These are phyloP conservation scores for Melastoma candidum DNA, from an alignment of 441 rosid genomes.

Conservation along the genomic window DNA sequence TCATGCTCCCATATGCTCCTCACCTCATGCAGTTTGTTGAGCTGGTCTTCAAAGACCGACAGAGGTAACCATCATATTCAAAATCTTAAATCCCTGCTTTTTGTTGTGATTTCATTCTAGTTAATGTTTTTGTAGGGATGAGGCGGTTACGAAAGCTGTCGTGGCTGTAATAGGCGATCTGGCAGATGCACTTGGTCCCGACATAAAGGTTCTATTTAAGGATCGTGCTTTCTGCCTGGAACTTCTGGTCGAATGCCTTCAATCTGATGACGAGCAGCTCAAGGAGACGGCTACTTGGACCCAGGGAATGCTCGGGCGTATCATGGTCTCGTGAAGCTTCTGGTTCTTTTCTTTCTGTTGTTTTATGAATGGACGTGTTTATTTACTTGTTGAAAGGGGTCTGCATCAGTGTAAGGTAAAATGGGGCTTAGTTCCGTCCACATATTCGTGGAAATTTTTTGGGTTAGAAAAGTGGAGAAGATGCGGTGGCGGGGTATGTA, in stretches of 20 bases:
- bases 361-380: background rate
- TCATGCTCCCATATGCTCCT: conserved; percentile 77
- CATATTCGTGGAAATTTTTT: too few species aligned
- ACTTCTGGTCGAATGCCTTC: conserved; percentile 65
- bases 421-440: too few species aligned
- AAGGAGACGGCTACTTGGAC: conserved; percentile 86
- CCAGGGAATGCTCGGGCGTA: conserved; percentile 75
- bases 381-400: background rate
- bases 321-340: conserved; percentile 43
- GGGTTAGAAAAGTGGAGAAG: too few species aligned
- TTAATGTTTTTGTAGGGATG: conserved; percentile 42
- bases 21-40: conserved; percentile 83
- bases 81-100: background rate
- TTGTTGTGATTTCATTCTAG: background rate
- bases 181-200: conserved; percentile 76
- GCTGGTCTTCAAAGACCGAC: conserved; percentile 53
- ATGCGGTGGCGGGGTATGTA: too few species aligned
- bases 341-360: background rate
- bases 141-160: conserved; percentile 78
- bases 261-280: conserved; percentile 72
- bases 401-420: background rate
- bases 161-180: conserved; percentile 94
- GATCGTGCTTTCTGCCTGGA: conserved; percentile 49
- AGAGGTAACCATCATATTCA: conserved; percentile 34
- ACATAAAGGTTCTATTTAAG: conserved; percentile 53